Conservation (phyloP, 495 filamentous ascomycete genomes). For the Trichoderma asperelloides region DNA sequence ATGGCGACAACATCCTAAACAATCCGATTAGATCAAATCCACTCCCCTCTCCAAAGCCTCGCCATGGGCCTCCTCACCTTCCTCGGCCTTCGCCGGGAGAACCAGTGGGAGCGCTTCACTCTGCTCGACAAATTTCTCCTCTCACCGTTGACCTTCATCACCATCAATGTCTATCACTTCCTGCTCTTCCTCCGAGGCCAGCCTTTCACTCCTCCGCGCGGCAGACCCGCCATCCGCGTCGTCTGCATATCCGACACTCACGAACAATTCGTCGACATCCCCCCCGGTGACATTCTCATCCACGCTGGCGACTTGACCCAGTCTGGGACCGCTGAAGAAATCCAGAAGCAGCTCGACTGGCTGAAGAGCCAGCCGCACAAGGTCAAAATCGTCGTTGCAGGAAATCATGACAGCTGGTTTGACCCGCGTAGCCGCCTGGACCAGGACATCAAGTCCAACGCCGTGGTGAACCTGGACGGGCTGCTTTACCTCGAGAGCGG, state of each 20-base stretch:
- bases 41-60: not conserved
- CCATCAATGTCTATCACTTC: conserved; percentile 47
- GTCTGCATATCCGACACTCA: conserved; percentile 93
- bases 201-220: conserved; percentile 43
- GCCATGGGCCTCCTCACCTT: conserved; percentile 26
- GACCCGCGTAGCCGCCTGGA: conserved; percentile 43
- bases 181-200: conserved; percentile 55
- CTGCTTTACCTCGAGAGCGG: conserved; percentile 44
- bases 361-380: conserved; percentile 58
- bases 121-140: conserved; percentile 38
- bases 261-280: conserved; percentile 48
- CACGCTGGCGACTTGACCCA: conserved; percentile 83
- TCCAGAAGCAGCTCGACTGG: conserved; percentile 77
- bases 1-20: not conserved
- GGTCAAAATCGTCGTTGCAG: conserved; percentile 74
- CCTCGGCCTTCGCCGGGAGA: conserved; percentile 29
- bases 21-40: not conserved
- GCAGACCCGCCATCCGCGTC: conserved; percentile 53
- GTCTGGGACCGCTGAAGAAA: conserved; percentile 57
- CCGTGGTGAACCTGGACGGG: conserved; percentile 33
- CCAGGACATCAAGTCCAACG: conserved; percentile 25
- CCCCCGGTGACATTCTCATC: conserved; percentile 75
- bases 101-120: conserved; percentile 42
- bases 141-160: conserved; percentile 41
- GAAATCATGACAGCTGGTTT: conserved; percentile 86